Evolutionary conservation across 2,329 filamentous ascomycete species (phyloP), one percentile per base, ranked within the genome.

Genomic region (Elsinoe perseae): DNA sequence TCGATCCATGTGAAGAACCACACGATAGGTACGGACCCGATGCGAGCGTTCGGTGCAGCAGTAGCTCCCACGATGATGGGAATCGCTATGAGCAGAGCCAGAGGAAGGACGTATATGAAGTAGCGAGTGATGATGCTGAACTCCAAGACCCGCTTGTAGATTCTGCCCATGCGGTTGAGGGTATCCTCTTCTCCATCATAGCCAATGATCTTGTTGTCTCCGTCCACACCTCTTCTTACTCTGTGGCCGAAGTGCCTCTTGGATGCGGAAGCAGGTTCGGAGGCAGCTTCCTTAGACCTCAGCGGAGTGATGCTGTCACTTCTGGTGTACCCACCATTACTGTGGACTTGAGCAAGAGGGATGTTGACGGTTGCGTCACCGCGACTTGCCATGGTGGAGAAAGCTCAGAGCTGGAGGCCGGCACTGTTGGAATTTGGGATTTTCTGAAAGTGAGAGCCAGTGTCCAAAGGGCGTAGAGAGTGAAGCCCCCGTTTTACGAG

Each of bases 1-100:
- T 84, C 81, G 34, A 85, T 71, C 82, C 82, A 85, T 16, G 77
- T 75, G 70, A 83, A 85, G 69, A 85, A 81, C 75, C 78, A 82
- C 54, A 78, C 72, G 38, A 83, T 73, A 6, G 75, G 70, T 3
- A 84, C 80, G 20, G 77, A 77, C 14, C 78, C 79, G 60, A 84
- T 79, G 25, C 68, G 72, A 6, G 76, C 75, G 46, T 73, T 58
- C 28, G 66, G 64, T 27, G 76, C 73, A 32, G 65, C 74, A 0
- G 77, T 80, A 4, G 77, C 78, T n/a, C 81, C 80, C 14, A 84
- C 70, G 58, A 85, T 78, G 61, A 85, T 84, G 4, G 82, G 82
- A 38, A 85, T 73, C 1, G 82, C 80, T 57, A 85, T 75, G n/a
- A 80, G 61, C 4, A 77, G 57, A 3, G 77, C 81, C 40, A 85